Conservation (phyloP, 2,329 filamentous ascomycete genomes). For the Didymella pinodella region DNA sequence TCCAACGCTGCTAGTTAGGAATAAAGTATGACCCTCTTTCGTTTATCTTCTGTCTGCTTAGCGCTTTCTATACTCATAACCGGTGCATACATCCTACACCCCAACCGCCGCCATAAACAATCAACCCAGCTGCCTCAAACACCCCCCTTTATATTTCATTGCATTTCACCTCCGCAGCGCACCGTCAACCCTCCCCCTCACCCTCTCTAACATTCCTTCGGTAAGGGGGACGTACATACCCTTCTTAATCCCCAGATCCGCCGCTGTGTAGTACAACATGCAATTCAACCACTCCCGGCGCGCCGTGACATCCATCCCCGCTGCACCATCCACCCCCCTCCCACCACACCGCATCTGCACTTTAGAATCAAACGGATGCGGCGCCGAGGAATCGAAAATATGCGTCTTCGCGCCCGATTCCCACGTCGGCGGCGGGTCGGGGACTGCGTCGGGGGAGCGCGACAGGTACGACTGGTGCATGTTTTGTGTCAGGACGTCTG, state of each 20-base stretch:
- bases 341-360: no score
- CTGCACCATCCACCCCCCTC: no score
- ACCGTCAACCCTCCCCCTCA: slow-evolving; percentile 28
- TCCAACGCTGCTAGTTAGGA: no score
- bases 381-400: slow-evolving; percentile 32
- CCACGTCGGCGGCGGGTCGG: not conserved
- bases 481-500: slow-evolving; percentile 13
- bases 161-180: slow-evolving; percentile 9
- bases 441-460: not conserved
- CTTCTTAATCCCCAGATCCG: slow-evolving; percentile 40
- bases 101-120: no score
- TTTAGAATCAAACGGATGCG: slow-evolving; percentile 30
- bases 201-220: slow-evolving; percentile 28
- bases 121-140: no score
- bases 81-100: no score
- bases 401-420: slow-evolving; percentile 17
- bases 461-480: slow-evolving; percentile 4
- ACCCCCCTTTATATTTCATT: no score
- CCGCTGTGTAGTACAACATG: slow-evolving; percentile 35
- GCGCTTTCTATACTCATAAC: no score
- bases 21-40: no score
- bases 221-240: slow-evolving; percentile 34
- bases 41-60: no score
- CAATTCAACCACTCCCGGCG: slow-evolving; percentile 40
- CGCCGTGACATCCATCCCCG: slow-evolving; percentile 31